phyloP scores from a whole-genome alignment of 1,284 basidiomycete genomes.

The Pseudozyma tsukubaensis region DNA sequence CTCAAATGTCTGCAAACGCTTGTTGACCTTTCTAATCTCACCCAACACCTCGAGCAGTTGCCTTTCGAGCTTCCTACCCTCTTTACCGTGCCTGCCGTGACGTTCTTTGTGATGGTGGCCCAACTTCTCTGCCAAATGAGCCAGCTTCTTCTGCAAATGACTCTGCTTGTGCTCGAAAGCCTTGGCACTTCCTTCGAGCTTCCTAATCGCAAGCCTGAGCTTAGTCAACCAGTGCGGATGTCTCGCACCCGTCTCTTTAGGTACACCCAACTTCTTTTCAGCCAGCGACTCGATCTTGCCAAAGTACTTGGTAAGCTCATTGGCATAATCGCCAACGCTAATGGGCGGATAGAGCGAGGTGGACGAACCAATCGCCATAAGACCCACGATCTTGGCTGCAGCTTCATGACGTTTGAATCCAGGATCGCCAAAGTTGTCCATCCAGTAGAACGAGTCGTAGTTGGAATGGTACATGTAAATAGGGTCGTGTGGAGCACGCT shows the following conservation, averaged over 20 bases:
- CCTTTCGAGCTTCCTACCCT: slow-evolving; percentile 16
- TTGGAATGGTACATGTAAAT: slow-evolving; percentile 74
- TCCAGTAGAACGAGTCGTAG: slow-evolving; percentile 82
- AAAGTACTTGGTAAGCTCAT: slow-evolving; percentile 51
- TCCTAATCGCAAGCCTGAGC: slow-evolving; percentile 26
- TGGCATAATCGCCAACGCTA: slow-evolving; percentile 74
- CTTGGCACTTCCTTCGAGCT: slow-evolving; percentile 24
- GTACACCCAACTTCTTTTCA: slow-evolving; percentile 23
- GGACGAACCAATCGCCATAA: slow-evolving; percentile 74
- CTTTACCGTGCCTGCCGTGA: background rate
- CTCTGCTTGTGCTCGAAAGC: slow-evolving; percentile 30
- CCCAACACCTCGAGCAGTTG: slow-evolving; percentile 72
- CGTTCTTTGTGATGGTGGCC: background rate
- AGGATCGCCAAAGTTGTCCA: slow-evolving; percentile 80
- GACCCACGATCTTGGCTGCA: slow-evolving; percentile 73
- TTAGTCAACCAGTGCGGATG: slow-evolving; percentile 23
- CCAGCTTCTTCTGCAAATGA: slow-evolving; percentile 25
- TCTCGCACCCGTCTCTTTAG: background rate
- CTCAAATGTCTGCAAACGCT: slow-evolving; percentile 81
- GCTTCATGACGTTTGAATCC: slow-evolving; percentile 80
- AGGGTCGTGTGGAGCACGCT: slow-evolving; percentile 50
- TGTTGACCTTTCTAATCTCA: slow-evolving; percentile 77
- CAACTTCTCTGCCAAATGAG: slow-evolving; percentile 16
- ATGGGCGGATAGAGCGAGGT: slow-evolving; percentile 76
- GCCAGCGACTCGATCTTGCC: slow-evolving; percentile 40